These are phyloP conservation scores for Colletotrichum sidae DNA, from an alignment of 2,329 filamentous ascomycete species.

Conservation along the genomic window DNA sequence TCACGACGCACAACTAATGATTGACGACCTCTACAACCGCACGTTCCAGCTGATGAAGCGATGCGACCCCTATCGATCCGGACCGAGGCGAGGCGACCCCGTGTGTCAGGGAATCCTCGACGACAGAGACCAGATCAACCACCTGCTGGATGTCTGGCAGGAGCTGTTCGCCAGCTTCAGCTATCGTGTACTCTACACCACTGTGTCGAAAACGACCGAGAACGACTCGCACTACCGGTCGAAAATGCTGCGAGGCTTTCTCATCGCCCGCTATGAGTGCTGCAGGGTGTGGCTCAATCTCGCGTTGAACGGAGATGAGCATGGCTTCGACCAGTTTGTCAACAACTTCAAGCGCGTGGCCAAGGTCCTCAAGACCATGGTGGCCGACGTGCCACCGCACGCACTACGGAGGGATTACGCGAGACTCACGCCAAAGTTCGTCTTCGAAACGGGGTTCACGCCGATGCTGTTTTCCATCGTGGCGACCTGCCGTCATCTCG, in stretches of 20 bases:
- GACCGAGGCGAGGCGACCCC: conserved; percentile 1
- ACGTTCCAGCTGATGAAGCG: conserved; percentile 46
- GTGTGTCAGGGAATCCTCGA: conserved; percentile 8
- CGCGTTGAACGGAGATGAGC: conserved; percentile 46
- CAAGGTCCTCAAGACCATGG: conserved; percentile 1
- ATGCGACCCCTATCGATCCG: conserved; percentile 44
- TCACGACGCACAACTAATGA: conserved; percentile 46
- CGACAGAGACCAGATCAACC: conserved; percentile 12
- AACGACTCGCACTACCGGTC: conserved; percentile 33
- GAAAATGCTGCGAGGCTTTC: conserved; percentile 18
- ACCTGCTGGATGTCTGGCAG: conserved; percentile 17
- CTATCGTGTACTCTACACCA: conserved; percentile 46
- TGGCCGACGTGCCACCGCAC: not conserved
- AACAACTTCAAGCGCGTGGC: conserved; percentile 21
- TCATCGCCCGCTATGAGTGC: conserved; percentile 29
- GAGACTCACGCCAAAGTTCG: conserved; percentile 13
- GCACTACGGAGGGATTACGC: not conserved
- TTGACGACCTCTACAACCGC: conserved; percentile 45
- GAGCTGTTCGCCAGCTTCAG: conserved; percentile 43
- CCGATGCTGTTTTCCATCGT: conserved; percentile 33
- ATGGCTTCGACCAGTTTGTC: conserved; percentile 19
- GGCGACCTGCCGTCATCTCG: conserved; percentile 21
- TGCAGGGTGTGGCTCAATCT: conserved; percentile 42
- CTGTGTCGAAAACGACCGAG: conserved; percentile 41
- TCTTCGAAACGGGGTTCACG: conserved; percentile 30